phyloP scores from a whole-genome alignment of 2,329 filamentous ascomycete species.

The Ciborinia camelliae region DNA sequence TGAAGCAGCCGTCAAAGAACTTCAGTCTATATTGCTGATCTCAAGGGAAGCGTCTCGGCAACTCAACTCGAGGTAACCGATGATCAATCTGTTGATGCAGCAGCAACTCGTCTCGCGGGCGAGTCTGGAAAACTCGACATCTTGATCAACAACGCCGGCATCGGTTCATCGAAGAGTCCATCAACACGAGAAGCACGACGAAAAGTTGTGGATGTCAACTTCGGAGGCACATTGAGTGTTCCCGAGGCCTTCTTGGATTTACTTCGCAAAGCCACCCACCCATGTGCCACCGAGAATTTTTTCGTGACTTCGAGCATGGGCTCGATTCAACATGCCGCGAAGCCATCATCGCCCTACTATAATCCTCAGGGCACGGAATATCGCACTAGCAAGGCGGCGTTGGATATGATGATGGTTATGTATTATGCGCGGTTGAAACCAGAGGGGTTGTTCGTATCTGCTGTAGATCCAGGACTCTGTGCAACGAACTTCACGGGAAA shows the following conservation, averaged over 20 bases:
- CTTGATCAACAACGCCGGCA: slow-evolving; percentile 31
- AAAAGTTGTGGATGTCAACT: slow-evolving; percentile 19
- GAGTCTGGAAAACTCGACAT: slow-evolving; percentile 30
- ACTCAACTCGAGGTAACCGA: slow-evolving; percentile 24
- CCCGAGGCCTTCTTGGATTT: slow-evolving; percentile 27
- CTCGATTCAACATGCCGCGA: slow-evolving; percentile 21
- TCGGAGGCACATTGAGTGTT: slow-evolving; percentile 14
- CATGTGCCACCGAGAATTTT: slow-evolving; percentile 17
- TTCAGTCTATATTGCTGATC: slow-evolving; percentile 11
- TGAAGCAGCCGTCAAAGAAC: slow-evolving; percentile 15
- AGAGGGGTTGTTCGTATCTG: slow-evolving; percentile 23
- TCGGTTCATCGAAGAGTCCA: not conserved
- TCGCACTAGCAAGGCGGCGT: slow-evolving; percentile 19
- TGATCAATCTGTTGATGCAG: slow-evolving; percentile 21
- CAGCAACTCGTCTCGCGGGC: slow-evolving; percentile 15
- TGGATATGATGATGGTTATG: slow-evolving; percentile 20
- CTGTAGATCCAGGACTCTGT: slow-evolving; percentile 24
- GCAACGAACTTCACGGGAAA: slow-evolving; percentile 22
- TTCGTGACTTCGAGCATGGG: slow-evolving; percentile 23
- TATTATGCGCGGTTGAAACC: slow-evolving; percentile 11
- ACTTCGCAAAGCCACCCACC: slow-evolving; percentile 12
- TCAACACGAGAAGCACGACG: slow-evolving; percentile 5
- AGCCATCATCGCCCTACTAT: slow-evolving; percentile 22
- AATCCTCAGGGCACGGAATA: slow-evolving; percentile 10
- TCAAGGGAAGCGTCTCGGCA: slow-evolving; percentile 23